Evolutionary conservation across 2,329 filamentous ascomycete species (phyloP), one percentile per base, ranked within the genome.

Genomic region (Fusarium dlaminii): DNA sequence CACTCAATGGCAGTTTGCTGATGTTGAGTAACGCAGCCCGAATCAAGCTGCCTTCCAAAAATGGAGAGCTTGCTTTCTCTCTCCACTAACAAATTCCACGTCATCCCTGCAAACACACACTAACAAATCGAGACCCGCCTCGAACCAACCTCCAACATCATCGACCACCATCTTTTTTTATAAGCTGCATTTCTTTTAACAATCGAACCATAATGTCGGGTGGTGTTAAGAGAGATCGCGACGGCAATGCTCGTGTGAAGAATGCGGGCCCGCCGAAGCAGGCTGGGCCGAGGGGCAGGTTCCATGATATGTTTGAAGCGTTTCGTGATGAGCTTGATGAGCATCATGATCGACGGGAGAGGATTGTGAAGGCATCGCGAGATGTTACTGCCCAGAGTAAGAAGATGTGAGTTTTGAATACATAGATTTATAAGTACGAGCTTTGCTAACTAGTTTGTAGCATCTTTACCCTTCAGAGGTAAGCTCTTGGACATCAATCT

Each of bases 381-480:
- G 96, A 99, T 82, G 93, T 99, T 66, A 99, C 96, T 12, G 95
- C 94, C 0, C 87, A 95, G 61, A 98, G 94, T 83, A 99, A 99
- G 87, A 99, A 98, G 85, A 97, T 98, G 95, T 97, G 83, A 84
- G 87, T 54, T 27, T 6, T 8, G 2, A 3, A 11, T 9, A 8
- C 17, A 2, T 10, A 5, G 12, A 24, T 8, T 34, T 24, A 24
- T 8, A 24, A 22, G 11, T 27, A 37, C 15, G 14, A 46, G 11
- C 2, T 10, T 43, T 24, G 1, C 69, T 78, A 34, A 79, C 36
- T 7, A 22, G 4, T 2, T 37, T 20, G 14, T 48, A 84, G 83
- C 37, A 85, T 85, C 24, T 83, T 83, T 65, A 79, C 81, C 0
- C 68, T 84, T 9, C 84, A 85, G 66, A 81, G 84, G 83, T 85